Percentiles rank a stretch among this genome's conserved stretches.
Conservation (phyloP, 1,284 basidiomycete species). For the Puccinia novopanici region DNA sequence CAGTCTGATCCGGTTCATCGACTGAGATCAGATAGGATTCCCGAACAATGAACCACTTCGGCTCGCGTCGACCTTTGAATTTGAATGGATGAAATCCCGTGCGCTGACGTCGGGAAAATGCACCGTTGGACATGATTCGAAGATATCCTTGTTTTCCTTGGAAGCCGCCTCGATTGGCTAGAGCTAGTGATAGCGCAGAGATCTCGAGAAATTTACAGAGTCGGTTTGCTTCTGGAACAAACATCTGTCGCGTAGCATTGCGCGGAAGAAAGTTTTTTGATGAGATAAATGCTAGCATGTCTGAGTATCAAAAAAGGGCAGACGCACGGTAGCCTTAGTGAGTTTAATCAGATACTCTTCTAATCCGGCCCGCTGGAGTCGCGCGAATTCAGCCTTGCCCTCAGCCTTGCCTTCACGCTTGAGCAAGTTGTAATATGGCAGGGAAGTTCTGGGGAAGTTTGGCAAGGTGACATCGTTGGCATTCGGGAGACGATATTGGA, state of each 20-base stretch:
- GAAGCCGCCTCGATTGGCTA: constrained; percentile 78
- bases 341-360: constrained; percentile 87
- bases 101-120: constrained; percentile 58
- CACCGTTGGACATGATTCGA: constrained; percentile 62
- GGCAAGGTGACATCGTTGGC: constrained; percentile 74
- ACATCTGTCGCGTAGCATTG: constrained; percentile 69
- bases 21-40: constrained; percentile 89
- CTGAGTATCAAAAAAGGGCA: not conserved
- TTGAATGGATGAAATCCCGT: constrained; percentile 62
- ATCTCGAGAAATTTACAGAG: constrained; percentile 93
- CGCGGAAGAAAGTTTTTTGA: not conserved
- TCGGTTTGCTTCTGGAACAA: constrained; percentile 89
- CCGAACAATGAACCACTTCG: constrained; percentile 88
- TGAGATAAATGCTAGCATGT: not conserved
- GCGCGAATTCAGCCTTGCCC: constrained; percentile 70
- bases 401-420: constrained; percentile 55
- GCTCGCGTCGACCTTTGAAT: constrained; percentile 72
- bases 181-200: constrained; percentile 79
- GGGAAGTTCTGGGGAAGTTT: constrained; percentile 81
- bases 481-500: constrained; percentile 67
- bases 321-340: constrained; percentile 76
- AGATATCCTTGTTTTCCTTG: constrained; percentile 85
- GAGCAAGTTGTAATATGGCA: constrained; percentile 82
- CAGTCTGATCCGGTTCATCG: constrained; percentile 78
- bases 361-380: constrained; percentile 74